Base-by-base conservation (phyloP, 306 rosid genomes). In the Neltuma alba region DNA sequence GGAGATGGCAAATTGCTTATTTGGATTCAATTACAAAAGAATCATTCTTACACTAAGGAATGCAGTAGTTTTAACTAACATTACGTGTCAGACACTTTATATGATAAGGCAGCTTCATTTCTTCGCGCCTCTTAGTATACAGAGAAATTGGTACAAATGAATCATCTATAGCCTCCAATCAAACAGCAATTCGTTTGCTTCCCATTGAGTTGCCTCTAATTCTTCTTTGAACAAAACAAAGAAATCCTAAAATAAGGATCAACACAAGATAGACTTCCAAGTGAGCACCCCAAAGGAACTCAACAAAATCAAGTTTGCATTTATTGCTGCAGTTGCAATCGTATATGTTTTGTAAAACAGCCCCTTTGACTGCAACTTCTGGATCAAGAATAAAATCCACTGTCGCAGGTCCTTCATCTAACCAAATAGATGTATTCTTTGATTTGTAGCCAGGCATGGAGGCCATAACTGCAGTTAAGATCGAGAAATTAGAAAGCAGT, bases 351-450 rank as follows among this genome's bases (percentile, higher is more conserved):
- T 44, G 86, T 21, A 85, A 79, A 72, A 82, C 66, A 62, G 77
- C 77, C 64, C 88, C 89, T 73, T 80, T 72, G 77, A 66, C 41
- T 55, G 64, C 37, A 55, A 82, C 82, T 79, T 89, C 88, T 61
- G 91, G 94, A 40, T 93, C 92, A 42, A 95, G 97, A 84, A 93
- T 87, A 86, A 95, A 95, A 91, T 95, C 98, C 81, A 90, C 78
- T 2, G 94, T 83, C 83, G 72, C 76, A 12, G 90, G 88, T 71
- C 92, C 90, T 65, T 84, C 91, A 52, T 90, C 92, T 75, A 95
- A 80, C 96, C 91, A 91, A 83, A 93, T 86, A 74, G 83, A 23
- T 7, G 97, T 95, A 18, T 85, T 90, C 89, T 88, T 95, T 45
- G 97, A 85, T 79, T 87, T 89, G 91, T 89, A 93, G 30, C 98